Percentiles rank a stretch among this genome's conserved stretches.
Conservation (phyloP, 2,329 filamentous ascomycete genomes). For the Trichoderma hamatum region DNA sequence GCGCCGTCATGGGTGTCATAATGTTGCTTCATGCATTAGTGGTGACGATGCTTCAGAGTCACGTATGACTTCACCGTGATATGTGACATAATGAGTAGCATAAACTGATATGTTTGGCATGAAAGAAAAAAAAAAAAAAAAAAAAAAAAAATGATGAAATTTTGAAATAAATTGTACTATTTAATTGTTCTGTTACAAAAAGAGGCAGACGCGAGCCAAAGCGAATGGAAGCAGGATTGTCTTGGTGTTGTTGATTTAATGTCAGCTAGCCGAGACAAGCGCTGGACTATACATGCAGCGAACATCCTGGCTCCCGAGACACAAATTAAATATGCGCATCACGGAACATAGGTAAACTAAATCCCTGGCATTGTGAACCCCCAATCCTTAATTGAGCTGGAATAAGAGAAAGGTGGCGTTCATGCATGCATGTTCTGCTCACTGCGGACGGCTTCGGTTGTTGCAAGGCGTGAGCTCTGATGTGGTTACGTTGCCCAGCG, state of each 20-base stretch:
- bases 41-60: not conserved
- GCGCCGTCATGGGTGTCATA: not conserved
- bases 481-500: too few species aligned
- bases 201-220: too few species aligned
- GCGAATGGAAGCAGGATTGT: not conserved
- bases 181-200: too few species aligned
- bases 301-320: not conserved
- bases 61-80: constrained; percentile 3
- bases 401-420: not conserved
- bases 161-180: not conserved
- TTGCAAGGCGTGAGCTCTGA: not conserved
- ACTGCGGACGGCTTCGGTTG: too few species aligned
- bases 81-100: not conserved
- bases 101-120: not conserved
- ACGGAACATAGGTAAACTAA: not conserved
- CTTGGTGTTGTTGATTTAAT: not conserved
- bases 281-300: not conserved
- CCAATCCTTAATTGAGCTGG: not conserved
- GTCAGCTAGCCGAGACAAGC: not conserved
- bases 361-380: not conserved
- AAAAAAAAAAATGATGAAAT: too few species aligned
- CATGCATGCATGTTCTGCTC: not conserved
- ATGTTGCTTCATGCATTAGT: not conserved
- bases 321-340: not conserved
- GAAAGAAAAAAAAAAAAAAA: too few species aligned